Conservation (phyloP, 1,284 basidiomycete species). For the Leccinum angustisporum region DNA sequence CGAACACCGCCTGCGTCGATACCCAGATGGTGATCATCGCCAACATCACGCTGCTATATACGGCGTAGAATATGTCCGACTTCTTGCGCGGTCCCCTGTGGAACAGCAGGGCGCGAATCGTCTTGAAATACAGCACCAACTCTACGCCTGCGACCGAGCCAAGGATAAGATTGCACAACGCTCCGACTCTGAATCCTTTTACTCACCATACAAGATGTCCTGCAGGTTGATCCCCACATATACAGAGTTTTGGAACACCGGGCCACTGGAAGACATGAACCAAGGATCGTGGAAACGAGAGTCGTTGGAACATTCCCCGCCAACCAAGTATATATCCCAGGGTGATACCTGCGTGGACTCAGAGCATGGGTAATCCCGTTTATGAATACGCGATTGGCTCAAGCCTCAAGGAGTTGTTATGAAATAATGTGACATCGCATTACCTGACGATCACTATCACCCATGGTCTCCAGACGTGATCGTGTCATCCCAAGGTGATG, state of each 20-base stretch:
- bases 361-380: background rate
- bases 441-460: background rate
- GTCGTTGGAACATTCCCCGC: background rate
- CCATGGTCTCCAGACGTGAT: background rate
- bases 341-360: background rate
- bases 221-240: constrained; percentile 30
- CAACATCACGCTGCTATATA: constrained; percentile 29
- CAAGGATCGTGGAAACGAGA: background rate
- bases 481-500: background rate
- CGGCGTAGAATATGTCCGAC: constrained; percentile 20
- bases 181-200: too few species aligned
- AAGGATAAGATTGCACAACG: background rate
- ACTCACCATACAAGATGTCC: constrained; percentile 28
- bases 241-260: constrained; percentile 26
- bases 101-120: constrained; percentile 21
- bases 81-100: background rate
- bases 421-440: background rate
- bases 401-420: background rate
- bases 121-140: constrained; percentile 26
- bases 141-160: constrained; percentile 18
- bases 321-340: constrained; percentile 12
- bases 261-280: constrained; percentile 21
- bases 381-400: background rate
- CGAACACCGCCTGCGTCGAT: constrained; percentile 26
- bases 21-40: constrained; percentile 24